Conservation (phyloP, 108 stramenopile genomes). For the Stephanodiscus minutulus region DNA sequence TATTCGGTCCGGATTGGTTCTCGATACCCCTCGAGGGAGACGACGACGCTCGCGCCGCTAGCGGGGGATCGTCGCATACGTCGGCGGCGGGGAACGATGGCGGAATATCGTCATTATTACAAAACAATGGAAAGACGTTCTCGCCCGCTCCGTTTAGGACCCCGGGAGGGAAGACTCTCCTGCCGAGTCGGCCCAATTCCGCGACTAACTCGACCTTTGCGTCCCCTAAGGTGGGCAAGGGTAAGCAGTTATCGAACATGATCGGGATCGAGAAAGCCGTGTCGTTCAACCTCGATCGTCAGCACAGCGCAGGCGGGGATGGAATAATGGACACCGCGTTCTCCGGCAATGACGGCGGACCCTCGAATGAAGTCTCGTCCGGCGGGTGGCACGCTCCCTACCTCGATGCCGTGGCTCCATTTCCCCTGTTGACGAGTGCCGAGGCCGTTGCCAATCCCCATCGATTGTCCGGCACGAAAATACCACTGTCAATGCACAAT, state of each 20-base stretch:
- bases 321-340: not conserved
- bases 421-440: constrained; percentile 56
- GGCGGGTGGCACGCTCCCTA: constrained; percentile 81
- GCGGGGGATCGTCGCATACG: constrained; percentile 18
- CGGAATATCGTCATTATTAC: not conserved
- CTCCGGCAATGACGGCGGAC: constrained; percentile 49
- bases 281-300: constrained; percentile 35
- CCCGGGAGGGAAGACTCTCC: constrained; percentile 24
- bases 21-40: constrained; percentile 39
- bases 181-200: constrained; percentile 8
- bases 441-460: constrained; percentile 74
- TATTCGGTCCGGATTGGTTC: constrained; percentile 81
- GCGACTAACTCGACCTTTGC: not conserved
- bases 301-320: constrained; percentile 13
- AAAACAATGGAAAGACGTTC: constrained; percentile 8
- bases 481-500: constrained; percentile 52
- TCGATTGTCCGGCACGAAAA: constrained; percentile 43
- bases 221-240: constrained; percentile 16
- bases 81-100: constrained; percentile 1
- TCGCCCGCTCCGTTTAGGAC: constrained; percentile 3
- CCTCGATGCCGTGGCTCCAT: constrained; percentile 59
- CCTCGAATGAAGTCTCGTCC: constrained; percentile 20
- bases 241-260: constrained; percentile 47
- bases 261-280: constrained; percentile 26
- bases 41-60: not conserved